phyloP scores from a whole-genome alignment of 345 rosid genomes.

The Moricandia moricandioides region DNA sequence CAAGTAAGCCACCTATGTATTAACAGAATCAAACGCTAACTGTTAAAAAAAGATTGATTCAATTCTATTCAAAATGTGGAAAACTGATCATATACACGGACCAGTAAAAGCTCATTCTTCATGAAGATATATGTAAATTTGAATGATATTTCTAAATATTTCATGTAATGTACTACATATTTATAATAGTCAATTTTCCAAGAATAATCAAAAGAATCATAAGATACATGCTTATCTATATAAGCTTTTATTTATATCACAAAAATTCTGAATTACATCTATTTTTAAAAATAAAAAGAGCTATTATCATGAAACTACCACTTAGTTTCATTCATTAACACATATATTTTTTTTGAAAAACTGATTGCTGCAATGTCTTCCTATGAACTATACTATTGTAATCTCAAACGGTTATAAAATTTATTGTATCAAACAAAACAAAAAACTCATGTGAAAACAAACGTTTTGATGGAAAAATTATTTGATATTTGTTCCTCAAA shows the following conservation, averaged over 20 bases:
- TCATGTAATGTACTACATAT: not conserved
- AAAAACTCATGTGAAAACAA: constrained; percentile 20
- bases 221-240: not conserved
- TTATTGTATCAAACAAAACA: not conserved
- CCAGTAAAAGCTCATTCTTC: not conserved
- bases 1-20: constrained; percentile 61
- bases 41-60: constrained; percentile 9
- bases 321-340: no score
- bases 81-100: not conserved
- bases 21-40: constrained; percentile 2
- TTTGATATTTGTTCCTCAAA: not conserved
- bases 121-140: not conserved
- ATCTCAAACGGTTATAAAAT: not conserved
- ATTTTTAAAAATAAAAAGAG: not conserved
- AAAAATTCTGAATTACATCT: not conserved
- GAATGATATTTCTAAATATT: constrained; percentile 7
- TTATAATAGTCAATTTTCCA: not conserved
- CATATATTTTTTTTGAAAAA: constrained; percentile 6
- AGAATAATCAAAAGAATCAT: not conserved
- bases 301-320: no score
- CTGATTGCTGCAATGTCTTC: not conserved
- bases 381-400: not conserved
- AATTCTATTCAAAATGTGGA: not conserved
- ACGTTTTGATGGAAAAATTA: not conserved
- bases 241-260: not conserved